Evolutionary conservation across 2,329 filamentous ascomycete species (phyloP), one percentile per base, ranked within the genome.

Genomic region (Teratosphaeriaceae sp.): DNA sequence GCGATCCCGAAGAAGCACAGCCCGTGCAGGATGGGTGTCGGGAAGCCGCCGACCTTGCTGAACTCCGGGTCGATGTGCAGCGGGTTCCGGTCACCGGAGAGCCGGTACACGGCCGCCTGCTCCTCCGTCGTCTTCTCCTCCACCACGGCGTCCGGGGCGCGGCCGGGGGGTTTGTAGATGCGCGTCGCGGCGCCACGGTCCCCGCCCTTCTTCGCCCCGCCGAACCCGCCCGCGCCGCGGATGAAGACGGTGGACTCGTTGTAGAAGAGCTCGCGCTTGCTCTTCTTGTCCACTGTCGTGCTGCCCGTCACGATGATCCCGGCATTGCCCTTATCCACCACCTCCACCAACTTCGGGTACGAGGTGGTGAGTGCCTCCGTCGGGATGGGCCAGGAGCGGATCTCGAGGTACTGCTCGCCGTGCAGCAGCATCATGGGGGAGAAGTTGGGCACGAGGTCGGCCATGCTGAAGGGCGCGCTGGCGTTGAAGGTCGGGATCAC

Each of bases 391-490:
- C 82, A 94, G 67, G 90, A 88, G 63, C 83, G 81, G 60, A 98
- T 78, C 70, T 98, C 92, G 51, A 98, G 86, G 71, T 89, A 98
- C 68, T 98, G 92, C 75, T 98, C 92, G 62, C 92, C 92, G 71
- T 98, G 92, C 19, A 98, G 84, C 39, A 98, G 80, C 88, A 96
- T 96, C 88, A 95, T 96, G 49, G 89, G 90, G 27, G 80, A 88
- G 75, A 96, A 98, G 75, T 97, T 94, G 65, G 89, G 88, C 21
- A 97, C 84, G 48, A 98, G 78, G 44, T 89, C 80, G 60, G 81
- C 79, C 58, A 92, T 76, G 65, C 75, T 80, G 73, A 85, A 97
- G 21, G 90, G 87, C 48, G 81, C 72, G 53, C 85, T 76, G 47
- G 88, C 83, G 69, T 84, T 84, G 72, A 97, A 96, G 58, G 82